phyloP scores from a whole-genome alignment of 352 stramenopile species.

The Phytophthora pini region DNA sequence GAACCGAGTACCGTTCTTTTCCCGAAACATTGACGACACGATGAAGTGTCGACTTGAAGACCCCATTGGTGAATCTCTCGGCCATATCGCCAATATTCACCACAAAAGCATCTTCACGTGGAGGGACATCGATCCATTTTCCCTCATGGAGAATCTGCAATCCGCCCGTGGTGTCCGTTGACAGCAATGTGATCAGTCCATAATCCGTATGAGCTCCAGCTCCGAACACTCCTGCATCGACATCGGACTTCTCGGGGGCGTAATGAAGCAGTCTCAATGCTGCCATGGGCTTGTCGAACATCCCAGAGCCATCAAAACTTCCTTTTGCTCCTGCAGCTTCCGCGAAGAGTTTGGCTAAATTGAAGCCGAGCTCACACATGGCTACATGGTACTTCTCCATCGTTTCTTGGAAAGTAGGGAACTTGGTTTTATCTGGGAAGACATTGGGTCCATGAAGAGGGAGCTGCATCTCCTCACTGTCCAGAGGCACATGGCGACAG shows the following conservation, averaged over 20 bases:
- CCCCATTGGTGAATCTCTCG: slow-evolving; percentile 77
- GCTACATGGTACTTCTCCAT: slow-evolving; percentile 59
- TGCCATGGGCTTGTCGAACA: slow-evolving; percentile 86
- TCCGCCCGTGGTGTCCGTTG: slow-evolving; percentile 60
- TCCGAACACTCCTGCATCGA: slow-evolving; percentile 67
- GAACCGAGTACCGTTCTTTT: slow-evolving; percentile 75
- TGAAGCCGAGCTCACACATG: slow-evolving; percentile 60
- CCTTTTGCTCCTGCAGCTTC: slow-evolving; percentile 56
- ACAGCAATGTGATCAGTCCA: slow-evolving; percentile 72
- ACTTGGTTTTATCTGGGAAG: slow-evolving; percentile 52
- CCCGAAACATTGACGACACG: slow-evolving; percentile 69
- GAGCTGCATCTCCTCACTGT: slow-evolving; percentile 63
- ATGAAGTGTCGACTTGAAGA: slow-evolving; percentile 70
- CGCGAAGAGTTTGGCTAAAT: slow-evolving; percentile 64
- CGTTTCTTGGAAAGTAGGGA: slow-evolving; percentile 54
- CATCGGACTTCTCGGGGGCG: slow-evolving; percentile 65
- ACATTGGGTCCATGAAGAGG: slow-evolving; percentile 73
- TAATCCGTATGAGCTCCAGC: slow-evolving; percentile 84
- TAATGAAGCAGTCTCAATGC: slow-evolving; percentile 84
- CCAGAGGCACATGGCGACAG: slow-evolving; percentile 62
- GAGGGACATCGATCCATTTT: slow-evolving; percentile 70
- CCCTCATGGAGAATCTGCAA: slow-evolving; percentile 66
- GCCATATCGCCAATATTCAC: slow-evolving; percentile 83
- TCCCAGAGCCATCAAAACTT: slow-evolving; percentile 51
- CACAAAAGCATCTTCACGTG: slow-evolving; percentile 61